Conservation (phyloP, 192 early-diverging fungal species). For the Backusella luteola region DNA sequence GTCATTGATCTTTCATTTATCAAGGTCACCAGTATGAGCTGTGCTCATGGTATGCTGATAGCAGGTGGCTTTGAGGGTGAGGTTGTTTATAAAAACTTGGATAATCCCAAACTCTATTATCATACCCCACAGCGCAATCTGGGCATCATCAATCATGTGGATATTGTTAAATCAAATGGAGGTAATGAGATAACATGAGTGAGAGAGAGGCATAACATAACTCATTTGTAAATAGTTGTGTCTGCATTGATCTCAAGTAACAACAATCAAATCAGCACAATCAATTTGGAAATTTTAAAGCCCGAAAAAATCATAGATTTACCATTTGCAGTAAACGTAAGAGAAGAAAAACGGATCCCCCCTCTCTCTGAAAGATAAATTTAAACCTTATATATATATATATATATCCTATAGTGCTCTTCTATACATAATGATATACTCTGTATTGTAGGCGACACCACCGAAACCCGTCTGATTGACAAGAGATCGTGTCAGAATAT, state of each 20-base stretch:
- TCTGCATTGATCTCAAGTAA: constrained; percentile 58
- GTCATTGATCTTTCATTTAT: constrained; percentile 35
- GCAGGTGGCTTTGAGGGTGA: constrained; percentile 56
- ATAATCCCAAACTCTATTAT: constrained; percentile 1
- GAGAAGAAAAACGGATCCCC: background rate
- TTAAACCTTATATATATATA: background rate
- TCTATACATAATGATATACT: constrained; percentile 51
- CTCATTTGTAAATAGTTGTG: constrained; percentile 11
- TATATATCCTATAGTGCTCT: constrained; percentile 46
- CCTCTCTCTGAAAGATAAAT: background rate
- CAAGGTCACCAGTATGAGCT: constrained; percentile 53
- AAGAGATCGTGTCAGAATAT: constrained; percentile 44
- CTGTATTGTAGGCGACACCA: constrained; percentile 57
- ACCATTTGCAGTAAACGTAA: constrained; percentile 60
- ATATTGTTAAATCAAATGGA: constrained; percentile 43
- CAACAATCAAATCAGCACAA: constrained; percentile 44
- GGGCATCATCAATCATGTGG: constrained; percentile 66
- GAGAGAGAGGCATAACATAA: too few species aligned
- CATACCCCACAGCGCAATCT: constrained; percentile 21
- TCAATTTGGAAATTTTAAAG: constrained; percentile 44
- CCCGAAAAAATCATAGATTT: constrained; percentile 41
- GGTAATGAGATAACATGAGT: constrained; percentile 14
- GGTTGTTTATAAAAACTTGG: constrained; percentile 30
- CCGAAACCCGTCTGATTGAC: constrained; percentile 46
- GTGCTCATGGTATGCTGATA: constrained; percentile 38